Evolutionary conservation across 108 stramenopile genomes (phyloP).

Genomic region (Skeletonema menzelii): DNA sequence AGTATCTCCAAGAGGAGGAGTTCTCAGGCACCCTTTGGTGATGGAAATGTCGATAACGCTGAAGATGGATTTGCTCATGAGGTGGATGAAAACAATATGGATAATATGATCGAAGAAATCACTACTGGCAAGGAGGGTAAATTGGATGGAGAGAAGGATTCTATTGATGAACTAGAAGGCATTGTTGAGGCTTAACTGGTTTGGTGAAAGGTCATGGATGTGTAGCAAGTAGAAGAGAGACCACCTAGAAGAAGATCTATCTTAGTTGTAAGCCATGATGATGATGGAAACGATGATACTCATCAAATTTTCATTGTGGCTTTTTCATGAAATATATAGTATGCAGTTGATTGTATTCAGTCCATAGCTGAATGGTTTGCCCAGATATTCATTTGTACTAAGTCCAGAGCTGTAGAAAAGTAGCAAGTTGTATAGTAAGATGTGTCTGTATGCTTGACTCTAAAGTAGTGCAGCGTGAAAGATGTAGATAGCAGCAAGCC

Average conservation of each 20-base stretch:
- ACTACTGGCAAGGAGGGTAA: neutral
- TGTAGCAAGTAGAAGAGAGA: neutral
- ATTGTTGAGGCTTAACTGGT: neutral
- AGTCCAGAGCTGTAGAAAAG: too few species aligned
- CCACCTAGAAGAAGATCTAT: neutral
- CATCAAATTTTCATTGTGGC: too few species aligned
- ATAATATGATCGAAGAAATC: neutral
- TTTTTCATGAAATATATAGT: neutral
- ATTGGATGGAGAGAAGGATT: neutral
- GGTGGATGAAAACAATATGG: neutral
- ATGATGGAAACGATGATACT: too few species aligned
- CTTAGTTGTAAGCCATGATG: neutral
- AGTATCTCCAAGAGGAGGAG: neutral
- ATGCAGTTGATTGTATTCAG: neutral
- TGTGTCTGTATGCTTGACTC: too few species aligned
- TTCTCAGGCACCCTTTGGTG: neutral
- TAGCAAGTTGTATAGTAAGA: too few species aligned
- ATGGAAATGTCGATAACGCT: neutral
- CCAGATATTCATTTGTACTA: too few species aligned
- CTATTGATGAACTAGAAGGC: neutral
- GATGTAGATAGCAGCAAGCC: too few species aligned
- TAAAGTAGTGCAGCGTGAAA: too few species aligned
- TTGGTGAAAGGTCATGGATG: neutral
- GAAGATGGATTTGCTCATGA: neutral
- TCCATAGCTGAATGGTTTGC: neutral